phyloP scores from a whole-genome alignment of 441 rosid species.

The Arabidopsis hybrid region DNA sequence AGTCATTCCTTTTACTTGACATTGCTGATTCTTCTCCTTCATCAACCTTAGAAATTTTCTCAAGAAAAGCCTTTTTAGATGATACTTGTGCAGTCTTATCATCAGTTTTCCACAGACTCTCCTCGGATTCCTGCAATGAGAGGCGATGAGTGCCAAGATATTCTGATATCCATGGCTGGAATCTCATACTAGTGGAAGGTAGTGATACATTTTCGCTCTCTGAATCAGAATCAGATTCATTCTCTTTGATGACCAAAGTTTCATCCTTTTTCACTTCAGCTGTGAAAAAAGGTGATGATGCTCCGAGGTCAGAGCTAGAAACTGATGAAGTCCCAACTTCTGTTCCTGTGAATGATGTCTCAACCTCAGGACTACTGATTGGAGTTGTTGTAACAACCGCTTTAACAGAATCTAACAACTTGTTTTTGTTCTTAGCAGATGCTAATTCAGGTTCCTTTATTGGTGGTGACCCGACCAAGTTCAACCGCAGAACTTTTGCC shows the following conservation, averaged over 20 bases:
- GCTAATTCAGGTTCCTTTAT: constrained; percentile 55
- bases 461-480: constrained; percentile 80
- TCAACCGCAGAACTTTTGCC: constrained; percentile 90
- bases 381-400: constrained; percentile 67
- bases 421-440: constrained; percentile 54
- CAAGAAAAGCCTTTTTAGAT: constrained; percentile 66
- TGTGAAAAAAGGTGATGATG: constrained; percentile 72
- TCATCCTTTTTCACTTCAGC: constrained; percentile 71
- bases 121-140: constrained; percentile 54
- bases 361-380: constrained; percentile 90
- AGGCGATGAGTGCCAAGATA: constrained; percentile 57
- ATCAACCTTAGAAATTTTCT: constrained; percentile 70
- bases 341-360: constrained; percentile 84
- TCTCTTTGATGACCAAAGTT: constrained; percentile 57
- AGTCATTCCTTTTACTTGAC: constrained; percentile 56
- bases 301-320: constrained; percentile 90
- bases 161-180: constrained; percentile 78
- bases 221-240: constrained; percentile 77
- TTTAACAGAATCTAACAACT: constrained; percentile 58
- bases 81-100: constrained; percentile 50
- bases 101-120: constrained; percentile 55
- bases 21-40: constrained; percentile 43
- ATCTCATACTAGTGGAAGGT: constrained; percentile 72
- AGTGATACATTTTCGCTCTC: constrained; percentile 74
- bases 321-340: constrained; percentile 95